Percentiles rank a stretch among this genome's conserved stretches.
phyloP scores from a whole-genome alignment of 2,329 filamentous ascomycete species.

The Fusarium sp. region DNA sequence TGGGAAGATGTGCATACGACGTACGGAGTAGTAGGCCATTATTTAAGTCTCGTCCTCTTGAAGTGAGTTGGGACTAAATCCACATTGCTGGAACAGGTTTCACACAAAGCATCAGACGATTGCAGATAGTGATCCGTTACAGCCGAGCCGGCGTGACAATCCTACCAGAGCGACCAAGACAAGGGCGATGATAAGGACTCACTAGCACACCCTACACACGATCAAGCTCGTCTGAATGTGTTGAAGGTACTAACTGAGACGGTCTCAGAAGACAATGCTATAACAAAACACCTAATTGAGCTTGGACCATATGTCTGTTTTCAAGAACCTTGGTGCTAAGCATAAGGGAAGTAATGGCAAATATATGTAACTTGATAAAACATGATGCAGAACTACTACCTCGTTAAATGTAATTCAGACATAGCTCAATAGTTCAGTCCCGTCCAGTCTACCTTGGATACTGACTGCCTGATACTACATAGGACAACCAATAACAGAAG shows the following conservation, averaged over 20 bases:
- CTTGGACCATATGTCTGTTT: background rate
- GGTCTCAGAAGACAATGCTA: background rate
- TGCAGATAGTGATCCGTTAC: background rate
- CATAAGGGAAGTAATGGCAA: background rate
- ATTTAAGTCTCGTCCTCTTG: background rate
- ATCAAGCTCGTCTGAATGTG: background rate
- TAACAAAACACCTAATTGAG: background rate
- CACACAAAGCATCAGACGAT: background rate
- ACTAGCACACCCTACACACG: background rate
- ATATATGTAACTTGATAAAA: background rate
- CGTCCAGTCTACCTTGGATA: slow-evolving; percentile 3
- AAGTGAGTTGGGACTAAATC: background rate
- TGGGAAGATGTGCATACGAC: background rate
- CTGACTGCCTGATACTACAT: background rate
- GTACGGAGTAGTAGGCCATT: background rate
- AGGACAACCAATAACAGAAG: background rate
- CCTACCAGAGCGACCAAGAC: background rate
- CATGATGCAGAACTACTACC: background rate
- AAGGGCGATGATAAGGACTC: background rate
- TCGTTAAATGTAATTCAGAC: background rate
- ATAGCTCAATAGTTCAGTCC: background rate
- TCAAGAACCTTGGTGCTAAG: background rate
- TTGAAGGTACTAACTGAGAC: background rate
- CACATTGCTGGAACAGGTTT: background rate
- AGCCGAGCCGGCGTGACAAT: background rate